Conservation (phyloP, 768 basidiomycete genomes). For the Boletus subcaerulescens region DNA sequence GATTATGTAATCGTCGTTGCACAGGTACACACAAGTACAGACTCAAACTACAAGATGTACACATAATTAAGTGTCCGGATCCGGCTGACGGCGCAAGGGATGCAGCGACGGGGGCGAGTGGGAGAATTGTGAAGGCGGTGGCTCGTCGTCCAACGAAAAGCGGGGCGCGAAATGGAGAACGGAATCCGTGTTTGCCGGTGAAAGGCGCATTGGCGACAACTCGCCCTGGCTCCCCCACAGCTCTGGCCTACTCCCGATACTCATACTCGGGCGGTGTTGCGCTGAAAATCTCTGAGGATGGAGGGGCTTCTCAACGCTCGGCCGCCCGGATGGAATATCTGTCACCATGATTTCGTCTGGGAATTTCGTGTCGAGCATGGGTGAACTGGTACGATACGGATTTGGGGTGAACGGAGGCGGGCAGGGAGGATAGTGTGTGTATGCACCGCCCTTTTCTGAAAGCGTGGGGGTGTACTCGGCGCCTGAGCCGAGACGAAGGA, state of each 20-base stretch:
- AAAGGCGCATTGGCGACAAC: slow-evolving; percentile 4
- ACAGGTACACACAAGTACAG: slow-evolving; percentile 5
- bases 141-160: slow-evolving; percentile 12
- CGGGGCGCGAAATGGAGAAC: slow-evolving; percentile 11
- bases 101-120: slow-evolving; percentile 16
- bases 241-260: slow-evolving; percentile 21
- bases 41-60: neutral
- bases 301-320: slow-evolving; percentile 21
- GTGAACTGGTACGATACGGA: slow-evolving; percentile 10
- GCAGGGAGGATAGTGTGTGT: neutral
- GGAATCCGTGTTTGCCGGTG: slow-evolving; percentile 2
- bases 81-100: slow-evolving; percentile 26
- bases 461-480: slow-evolving; percentile 10
- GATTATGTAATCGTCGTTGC: slow-evolving; percentile 11
- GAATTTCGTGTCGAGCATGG: slow-evolving; percentile 9
- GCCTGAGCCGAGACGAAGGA: slow-evolving; percentile 29
- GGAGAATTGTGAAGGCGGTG: neutral
- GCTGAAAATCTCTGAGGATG: slow-evolving; percentile 16
- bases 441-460: slow-evolving; percentile 14
- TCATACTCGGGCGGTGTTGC: slow-evolving; percentile 4
- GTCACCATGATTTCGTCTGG: slow-evolving; percentile 10
- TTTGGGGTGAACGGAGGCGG: slow-evolving; percentile 10
- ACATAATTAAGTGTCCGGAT: neutral
- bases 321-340: slow-evolving; percentile 11
- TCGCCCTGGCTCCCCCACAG: slow-evolving; percentile 21